phyloP scores from a whole-genome alignment of 257 asterid genomes.

The Paraleonurus japonicus region DNA sequence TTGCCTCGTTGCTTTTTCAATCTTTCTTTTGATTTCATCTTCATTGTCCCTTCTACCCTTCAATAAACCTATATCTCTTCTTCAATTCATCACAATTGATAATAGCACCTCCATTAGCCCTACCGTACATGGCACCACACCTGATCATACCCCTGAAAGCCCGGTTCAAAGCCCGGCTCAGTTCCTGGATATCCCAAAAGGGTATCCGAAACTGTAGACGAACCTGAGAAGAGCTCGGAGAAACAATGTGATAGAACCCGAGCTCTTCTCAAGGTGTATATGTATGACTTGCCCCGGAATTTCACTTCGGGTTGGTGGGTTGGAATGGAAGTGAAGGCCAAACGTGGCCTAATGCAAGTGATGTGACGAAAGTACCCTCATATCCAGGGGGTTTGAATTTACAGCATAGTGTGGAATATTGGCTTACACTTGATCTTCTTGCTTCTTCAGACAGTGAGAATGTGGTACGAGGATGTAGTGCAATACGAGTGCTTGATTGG shows the following conservation, averaged over 20 bases:
- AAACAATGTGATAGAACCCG: conserved; percentile 37
- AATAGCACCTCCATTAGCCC: conserved; percentile 30
- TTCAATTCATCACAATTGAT: conserved; percentile 36
- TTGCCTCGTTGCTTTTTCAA: conserved; percentile 51
- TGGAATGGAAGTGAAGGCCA: conserved; percentile 45
- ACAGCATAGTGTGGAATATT: conserved; percentile 76
- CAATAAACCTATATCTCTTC: conserved; percentile 38
- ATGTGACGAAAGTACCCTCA: conserved; percentile 40
- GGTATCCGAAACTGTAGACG: not conserved
- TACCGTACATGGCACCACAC: not conserved
- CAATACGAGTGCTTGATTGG: conserved; percentile 48
- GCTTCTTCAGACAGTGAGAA: conserved; percentile 49
- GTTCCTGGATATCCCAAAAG: too few species aligned
- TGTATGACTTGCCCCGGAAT: conserved; percentile 77
- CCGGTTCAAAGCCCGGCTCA: conserved; percentile 9
- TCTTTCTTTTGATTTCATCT: conserved; percentile 56
- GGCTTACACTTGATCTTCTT: conserved; percentile 83
- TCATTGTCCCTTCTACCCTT: conserved; percentile 48
- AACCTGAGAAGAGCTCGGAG: not conserved
- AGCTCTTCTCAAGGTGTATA: conserved; percentile 63
- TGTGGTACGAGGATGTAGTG: conserved; percentile 57
- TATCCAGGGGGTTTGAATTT: conserved; percentile 79
- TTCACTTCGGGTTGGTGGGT: conserved; percentile 76
- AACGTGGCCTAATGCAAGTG: conserved; percentile 60
- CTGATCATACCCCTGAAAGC: conserved; percentile 7